Evolutionary conservation across 192 early-diverging fungal genomes (phyloP).

Genomic region (Backusella mclennaniae): DNA sequence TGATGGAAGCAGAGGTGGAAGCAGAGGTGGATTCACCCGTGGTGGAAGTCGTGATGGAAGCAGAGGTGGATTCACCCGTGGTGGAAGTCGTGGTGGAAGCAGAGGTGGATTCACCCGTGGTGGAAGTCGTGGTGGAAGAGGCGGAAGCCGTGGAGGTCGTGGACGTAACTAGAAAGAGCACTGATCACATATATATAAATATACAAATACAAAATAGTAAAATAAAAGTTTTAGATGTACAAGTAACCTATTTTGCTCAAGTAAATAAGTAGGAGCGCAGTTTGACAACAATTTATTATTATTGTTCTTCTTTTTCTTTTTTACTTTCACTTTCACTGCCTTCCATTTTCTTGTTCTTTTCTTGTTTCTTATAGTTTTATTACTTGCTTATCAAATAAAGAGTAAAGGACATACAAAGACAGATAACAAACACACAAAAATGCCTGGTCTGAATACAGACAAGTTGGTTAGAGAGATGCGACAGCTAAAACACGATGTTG

Average conservation of each 20-base stretch:
- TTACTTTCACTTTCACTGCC: background rate
- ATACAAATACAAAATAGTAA: background rate
- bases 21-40: background rate
- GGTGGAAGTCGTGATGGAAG: background rate
- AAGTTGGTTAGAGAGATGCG: background rate
- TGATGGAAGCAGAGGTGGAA: background rate
- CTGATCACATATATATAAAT: background rate
- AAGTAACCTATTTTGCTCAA: background rate
- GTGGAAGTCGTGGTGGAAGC: background rate
- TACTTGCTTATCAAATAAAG: background rate
- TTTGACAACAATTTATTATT: conserved; percentile 1
- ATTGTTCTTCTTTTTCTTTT: background rate
- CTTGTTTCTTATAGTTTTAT: background rate
- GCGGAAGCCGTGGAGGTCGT: background rate
- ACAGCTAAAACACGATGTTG: background rate
- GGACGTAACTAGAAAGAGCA: background rate
- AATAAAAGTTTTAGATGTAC: background rate
- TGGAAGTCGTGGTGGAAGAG: background rate
- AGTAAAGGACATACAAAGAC: background rate
- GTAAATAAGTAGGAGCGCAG: background rate
- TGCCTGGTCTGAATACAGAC: background rate
- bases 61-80: background rate
- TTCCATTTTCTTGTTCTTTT: background rate
- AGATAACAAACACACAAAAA: background rate
- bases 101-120: background rate